phyloP scores from a whole-genome alignment of 2,329 filamentous ascomycete genomes.

The Ascochyta koolunga region DNA sequence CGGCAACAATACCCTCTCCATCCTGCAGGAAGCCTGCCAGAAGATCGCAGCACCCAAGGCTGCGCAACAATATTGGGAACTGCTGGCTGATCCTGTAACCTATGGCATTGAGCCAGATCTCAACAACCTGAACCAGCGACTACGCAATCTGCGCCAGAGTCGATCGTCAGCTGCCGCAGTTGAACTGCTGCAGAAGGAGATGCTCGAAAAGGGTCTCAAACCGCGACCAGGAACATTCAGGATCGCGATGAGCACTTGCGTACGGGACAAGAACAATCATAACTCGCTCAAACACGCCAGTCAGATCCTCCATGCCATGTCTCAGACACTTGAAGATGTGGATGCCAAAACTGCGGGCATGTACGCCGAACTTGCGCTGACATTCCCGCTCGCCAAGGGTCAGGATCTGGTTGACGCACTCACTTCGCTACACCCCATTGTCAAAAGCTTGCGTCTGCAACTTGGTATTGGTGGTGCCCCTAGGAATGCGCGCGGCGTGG shows the following conservation, averaged over 20 bases:
- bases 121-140: conserved; percentile 71
- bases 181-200: conserved; percentile 58
- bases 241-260: conserved; percentile 75
- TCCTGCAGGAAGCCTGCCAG: conserved; percentile 70
- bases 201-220: conserved; percentile 33
- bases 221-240: conserved; percentile 63
- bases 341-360: conserved; percentile 38
- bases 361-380: conserved; percentile 39
- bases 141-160: conserved; percentile 69
- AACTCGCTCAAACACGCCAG: conserved; percentile 70
- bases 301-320: conserved; percentile 62
- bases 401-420: conserved; percentile 40
- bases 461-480: conserved; percentile 33
- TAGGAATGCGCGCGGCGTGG: conserved; percentile 1
- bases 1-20: conserved; percentile 66
- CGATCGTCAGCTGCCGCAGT: conserved; percentile 69
- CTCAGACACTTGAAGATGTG: conserved; percentile 31
- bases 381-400: conserved; percentile 38
- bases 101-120: conserved; percentile 72
- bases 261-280: conserved; percentile 77
- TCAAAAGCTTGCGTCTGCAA: conserved; percentile 38
- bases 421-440: conserved; percentile 31
- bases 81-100: conserved; percentile 62
- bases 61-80: conserved; percentile 79
- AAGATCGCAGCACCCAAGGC: conserved; percentile 64